Evolutionary conservation across 2,329 filamentous ascomycete species (phyloP), one percentile per base, ranked within the genome.

Genomic region (Knufia fluminis): DNA sequence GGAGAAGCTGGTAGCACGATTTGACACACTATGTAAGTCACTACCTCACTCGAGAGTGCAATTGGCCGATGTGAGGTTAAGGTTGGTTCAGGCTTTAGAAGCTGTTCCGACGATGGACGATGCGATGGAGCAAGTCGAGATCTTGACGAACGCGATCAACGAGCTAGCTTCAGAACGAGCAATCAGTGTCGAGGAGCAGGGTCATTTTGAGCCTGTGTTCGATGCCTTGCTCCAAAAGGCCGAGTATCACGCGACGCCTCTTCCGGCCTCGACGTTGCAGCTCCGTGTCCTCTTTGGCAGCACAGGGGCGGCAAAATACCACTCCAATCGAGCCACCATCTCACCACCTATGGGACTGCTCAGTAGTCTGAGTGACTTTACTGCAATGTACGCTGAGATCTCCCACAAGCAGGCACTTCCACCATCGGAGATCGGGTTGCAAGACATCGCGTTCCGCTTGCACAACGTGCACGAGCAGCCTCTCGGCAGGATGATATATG

Each of bases 1-100:
- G 1, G 72, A 76, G 58, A 53, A 50, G 17, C 60, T 76, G 4
- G 67, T 72, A n/a, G 66, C 70, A 45, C 62, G 64, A 36, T 71
- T 76, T 46, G 73, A 76, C 55, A 49, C 55, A 1, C 36, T 62
- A 1, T 66, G 66, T 57, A 52, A 42, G 12, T 48, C 10, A 10
- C 36, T 58, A 22, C 39, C 56, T 67, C 46, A 67, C 60, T 39
- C 57, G 57, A 54, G 60, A 70, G 28, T 61, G 62, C 47, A 59
- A 63, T 31, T 71, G 62, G 35, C 57, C 6, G 42, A 36, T 19
- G 20, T 59, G n/a, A 52, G 54, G 26, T 46, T 40, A 4, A 54
- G 50, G 35, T 38, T 72, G 19, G 61, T 68, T 36, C 62, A 65
- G 16, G 66, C 68, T 14, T 66, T 69, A 31, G 58, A 53, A 32